Evolutionary conservation across 2,329 filamentous ascomycete genomes (phyloP).

Genomic region (Aureobasidium sp.): DNA sequence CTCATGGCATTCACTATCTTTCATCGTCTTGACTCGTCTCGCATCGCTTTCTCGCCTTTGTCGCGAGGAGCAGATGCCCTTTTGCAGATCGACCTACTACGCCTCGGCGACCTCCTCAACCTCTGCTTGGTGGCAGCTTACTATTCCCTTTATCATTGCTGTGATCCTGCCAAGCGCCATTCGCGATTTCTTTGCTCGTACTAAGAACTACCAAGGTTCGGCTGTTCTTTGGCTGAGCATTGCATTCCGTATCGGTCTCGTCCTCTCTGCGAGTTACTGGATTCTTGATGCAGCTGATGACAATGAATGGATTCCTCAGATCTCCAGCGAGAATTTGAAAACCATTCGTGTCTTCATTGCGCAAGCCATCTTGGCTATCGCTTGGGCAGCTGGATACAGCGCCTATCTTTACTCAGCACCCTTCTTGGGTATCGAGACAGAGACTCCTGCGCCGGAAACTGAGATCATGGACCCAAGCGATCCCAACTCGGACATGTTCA

Average conservation of each 20-base stretch:
- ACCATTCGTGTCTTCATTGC: slow-evolving; percentile 68
- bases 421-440: slow-evolving; percentile 62
- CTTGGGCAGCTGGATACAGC: slow-evolving; percentile 74
- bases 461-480: slow-evolving; percentile 37
- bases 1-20: slow-evolving; percentile 76
- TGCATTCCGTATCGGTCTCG: slow-evolving; percentile 67
- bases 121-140: slow-evolving; percentile 81
- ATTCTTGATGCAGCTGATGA: slow-evolving; percentile 83
- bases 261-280: slow-evolving; percentile 79
- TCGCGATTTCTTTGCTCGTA: slow-evolving; percentile 72
- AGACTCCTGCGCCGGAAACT: slow-evolving; percentile 21
- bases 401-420: slow-evolving; percentile 83
- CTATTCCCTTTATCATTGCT: slow-evolving; percentile 69
- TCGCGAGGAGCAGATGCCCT: slow-evolving; percentile 97
- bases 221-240: slow-evolving; percentile 78
- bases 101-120: slow-evolving; percentile 86
- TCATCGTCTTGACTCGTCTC: slow-evolving; percentile 69
- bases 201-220: slow-evolving; percentile 79
- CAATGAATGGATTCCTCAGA: slow-evolving; percentile 63
- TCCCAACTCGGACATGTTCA: slow-evolving; percentile 31
- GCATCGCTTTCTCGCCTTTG: slow-evolving; percentile 88
- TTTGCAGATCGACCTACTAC: slow-evolving; percentile 92
- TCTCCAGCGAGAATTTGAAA: slow-evolving; percentile 60
- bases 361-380: slow-evolving; percentile 70
- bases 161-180: slow-evolving; percentile 66